phyloP scores from a whole-genome alignment of 441 rosid species.

The Iberis amara region DNA sequence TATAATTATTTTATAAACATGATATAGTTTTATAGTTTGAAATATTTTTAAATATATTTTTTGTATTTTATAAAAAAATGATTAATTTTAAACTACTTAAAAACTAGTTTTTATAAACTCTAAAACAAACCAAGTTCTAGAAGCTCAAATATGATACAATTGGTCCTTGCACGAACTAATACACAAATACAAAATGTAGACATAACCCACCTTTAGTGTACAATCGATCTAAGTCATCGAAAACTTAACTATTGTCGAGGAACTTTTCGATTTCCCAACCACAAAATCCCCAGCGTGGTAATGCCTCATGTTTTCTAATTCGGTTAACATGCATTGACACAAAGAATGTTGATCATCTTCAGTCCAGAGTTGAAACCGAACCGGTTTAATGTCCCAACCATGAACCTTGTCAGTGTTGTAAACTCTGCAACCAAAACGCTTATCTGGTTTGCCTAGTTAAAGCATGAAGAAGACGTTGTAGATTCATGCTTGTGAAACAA shows the following conservation, averaged over 20 bases:
- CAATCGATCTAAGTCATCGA: constrained; percentile 88
- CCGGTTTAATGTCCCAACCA: constrained; percentile 88
- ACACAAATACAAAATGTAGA: constrained; percentile 62
- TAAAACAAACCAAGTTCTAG: constrained; percentile 15
- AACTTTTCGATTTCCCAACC: constrained; percentile 35
- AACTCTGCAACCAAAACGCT: constrained; percentile 61
- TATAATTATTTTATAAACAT: too few species aligned
- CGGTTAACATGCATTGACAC: constrained; percentile 58
- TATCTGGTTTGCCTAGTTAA: constrained; percentile 56
- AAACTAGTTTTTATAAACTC: constrained; percentile 23
- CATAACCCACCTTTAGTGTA: constrained; percentile 85
- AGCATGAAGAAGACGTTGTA: constrained; percentile 84
- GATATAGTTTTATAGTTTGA: too few species aligned
- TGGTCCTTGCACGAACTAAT: constrained; percentile 49
- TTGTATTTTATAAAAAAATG: background rate
- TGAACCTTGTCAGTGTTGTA: constrained; percentile 72
- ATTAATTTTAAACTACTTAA: constrained; percentile 1
- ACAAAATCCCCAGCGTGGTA: constrained; percentile 74
- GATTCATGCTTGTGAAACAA: constrained; percentile 24
- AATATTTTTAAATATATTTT: constrained; percentile 10
- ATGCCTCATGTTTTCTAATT: constrained; percentile 60
- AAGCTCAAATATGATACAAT: constrained; percentile 41
- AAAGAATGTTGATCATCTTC: constrained; percentile 71
- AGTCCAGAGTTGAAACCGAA: constrained; percentile 74
- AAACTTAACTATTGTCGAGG: constrained; percentile 46